Conservation (phyloP, 1,139 yeast species). For the Geotrichum cucujoidarum region DNA sequence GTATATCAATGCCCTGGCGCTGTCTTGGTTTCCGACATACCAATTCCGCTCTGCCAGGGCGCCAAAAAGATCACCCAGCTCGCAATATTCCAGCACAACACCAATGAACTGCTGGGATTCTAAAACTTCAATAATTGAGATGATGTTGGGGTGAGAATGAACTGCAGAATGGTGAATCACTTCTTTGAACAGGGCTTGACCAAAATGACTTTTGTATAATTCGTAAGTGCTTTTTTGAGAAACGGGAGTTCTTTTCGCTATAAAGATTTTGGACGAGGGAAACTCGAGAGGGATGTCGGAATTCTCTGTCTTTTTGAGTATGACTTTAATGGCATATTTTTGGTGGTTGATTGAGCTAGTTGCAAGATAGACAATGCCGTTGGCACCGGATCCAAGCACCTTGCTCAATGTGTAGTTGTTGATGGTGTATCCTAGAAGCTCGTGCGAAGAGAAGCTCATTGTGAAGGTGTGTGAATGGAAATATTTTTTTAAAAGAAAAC, state of each 20-base stretch:
- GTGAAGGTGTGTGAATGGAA: not conserved
- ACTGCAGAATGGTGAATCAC: constrained; percentile 68
- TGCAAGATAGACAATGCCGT: constrained; percentile 76
- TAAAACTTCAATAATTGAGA: constrained; percentile 64
- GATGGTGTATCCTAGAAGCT: constrained; percentile 5
- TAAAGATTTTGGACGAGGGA: not conserved
- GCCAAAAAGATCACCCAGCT: constrained; percentile 64
- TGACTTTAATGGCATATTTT: constrained; percentile 67
- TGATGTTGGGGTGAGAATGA: constrained; percentile 70
- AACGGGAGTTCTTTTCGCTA: constrained; percentile 6
- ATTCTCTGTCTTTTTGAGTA: constrained; percentile 42
- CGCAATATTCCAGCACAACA: constrained; percentile 74
- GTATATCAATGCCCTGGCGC: constrained; percentile 65
- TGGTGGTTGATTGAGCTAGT: constrained; percentile 48
- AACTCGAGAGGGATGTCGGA: no score
- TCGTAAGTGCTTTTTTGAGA: constrained; percentile 9
- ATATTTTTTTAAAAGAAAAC: not conserved
- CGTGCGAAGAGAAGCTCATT: not conserved
- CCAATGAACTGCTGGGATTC: constrained; percentile 43
- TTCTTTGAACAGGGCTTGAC: constrained; percentile 47
- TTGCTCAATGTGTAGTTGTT: constrained; percentile 12
- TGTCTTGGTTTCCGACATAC: constrained; percentile 47
- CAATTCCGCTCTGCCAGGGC: constrained; percentile 66
- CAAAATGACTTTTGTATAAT: constrained; percentile 2
- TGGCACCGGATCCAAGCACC: constrained; percentile 87